phyloP scores from a whole-genome alignment of 768 basidiomycete species.

The Chlorophyllum brunneum region DNA sequence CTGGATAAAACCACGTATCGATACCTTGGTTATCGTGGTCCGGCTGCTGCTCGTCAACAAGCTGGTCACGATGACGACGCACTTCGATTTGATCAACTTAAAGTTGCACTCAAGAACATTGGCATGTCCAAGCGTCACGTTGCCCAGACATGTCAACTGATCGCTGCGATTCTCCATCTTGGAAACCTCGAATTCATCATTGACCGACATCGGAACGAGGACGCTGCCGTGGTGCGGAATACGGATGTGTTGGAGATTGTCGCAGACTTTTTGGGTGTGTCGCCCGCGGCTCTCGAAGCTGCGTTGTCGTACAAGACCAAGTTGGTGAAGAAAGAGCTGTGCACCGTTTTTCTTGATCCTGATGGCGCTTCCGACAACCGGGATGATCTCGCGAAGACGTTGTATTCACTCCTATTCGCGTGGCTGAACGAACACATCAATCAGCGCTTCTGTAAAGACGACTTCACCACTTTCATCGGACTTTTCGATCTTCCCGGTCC shows the following conservation, averaged over 20 bases:
- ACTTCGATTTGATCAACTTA: constrained; percentile 89
- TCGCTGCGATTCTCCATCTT: constrained; percentile 94
- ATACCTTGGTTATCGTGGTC: constrained; percentile 74
- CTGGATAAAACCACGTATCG: constrained; percentile 78
- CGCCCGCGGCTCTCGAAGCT: constrained; percentile 64
- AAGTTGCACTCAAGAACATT: constrained; percentile 88
- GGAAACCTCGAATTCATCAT: constrained; percentile 92
- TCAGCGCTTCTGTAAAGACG: constrained; percentile 89
- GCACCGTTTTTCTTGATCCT: constrained; percentile 92
- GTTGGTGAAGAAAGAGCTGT: constrained; percentile 93
- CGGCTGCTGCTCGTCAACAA: constrained; percentile 34
- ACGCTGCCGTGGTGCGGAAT: constrained; percentile 90
- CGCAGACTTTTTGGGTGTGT: constrained; percentile 88
- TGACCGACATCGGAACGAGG: constrained; percentile 81
- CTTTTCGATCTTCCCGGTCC: constrained; percentile 92
- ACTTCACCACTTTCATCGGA: constrained; percentile 89
- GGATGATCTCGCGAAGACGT: constrained; percentile 89
- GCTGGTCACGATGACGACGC: constrained; percentile 74
- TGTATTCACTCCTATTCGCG: constrained; percentile 91
- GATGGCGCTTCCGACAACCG: constrained; percentile 92
- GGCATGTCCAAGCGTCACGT: constrained; percentile 94
- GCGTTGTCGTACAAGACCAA: constrained; percentile 89
- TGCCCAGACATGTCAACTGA: constrained; percentile 90
- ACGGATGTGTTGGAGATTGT: constrained; percentile 77
- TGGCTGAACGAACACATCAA: constrained; percentile 98